Base-by-base conservation (phyloP, 2,329 filamentous ascomycete species). In the Ascochyta pisi region DNA sequence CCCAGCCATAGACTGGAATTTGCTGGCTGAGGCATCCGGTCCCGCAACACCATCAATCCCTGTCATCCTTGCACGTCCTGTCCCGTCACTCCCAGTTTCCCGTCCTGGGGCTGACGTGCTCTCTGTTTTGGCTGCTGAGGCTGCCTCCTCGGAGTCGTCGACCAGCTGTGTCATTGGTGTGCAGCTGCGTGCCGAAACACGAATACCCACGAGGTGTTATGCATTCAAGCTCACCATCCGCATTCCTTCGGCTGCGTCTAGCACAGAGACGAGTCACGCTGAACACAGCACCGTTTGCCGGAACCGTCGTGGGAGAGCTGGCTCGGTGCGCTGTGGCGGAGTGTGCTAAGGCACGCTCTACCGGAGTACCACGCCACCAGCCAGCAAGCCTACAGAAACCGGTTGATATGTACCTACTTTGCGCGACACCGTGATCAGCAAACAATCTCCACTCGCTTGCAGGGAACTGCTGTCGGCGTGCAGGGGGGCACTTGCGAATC, bases 341-440 rank as follows among this genome's bases (percentile, higher is more conserved):
- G 62, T 5, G 54, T 52, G 61, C 66, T 63, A 65, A 65, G 56
- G 62, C 59, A 65, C 61, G 57, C 61, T 63, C 55, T 62, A 61
- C 62, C 62, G 31, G 46, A 50, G 49, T 49, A 19, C 44, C 34
- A 45, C 35, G 42, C 58, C 60, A 60, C 60, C 50, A 57, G 48
- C 49, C 58, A 62, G 50, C 55, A 39, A 43, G 47, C 53, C 50
- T 64, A 64, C 60, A 65, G 35, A 61, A 64, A 65, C 63, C 64
- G 69, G 68, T 64, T 69, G 61, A 58, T 54, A 43, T 55, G 54
- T 63, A 57, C 56, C 33, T 48, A 44, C 46, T 47, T 13, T 68
- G 67, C 58, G 62, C 63, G 64, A 71, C 70, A 66, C 71, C 60
- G 62, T 63, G 67, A 71, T 73, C 68, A 74, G 69, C 69, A 73